A percentile compares a stretch with the other conserved stretches of the same genome.
phyloP scores from a whole-genome alignment of 371 early-diverging fungal genomes.

The Mucor sp. region DNA sequence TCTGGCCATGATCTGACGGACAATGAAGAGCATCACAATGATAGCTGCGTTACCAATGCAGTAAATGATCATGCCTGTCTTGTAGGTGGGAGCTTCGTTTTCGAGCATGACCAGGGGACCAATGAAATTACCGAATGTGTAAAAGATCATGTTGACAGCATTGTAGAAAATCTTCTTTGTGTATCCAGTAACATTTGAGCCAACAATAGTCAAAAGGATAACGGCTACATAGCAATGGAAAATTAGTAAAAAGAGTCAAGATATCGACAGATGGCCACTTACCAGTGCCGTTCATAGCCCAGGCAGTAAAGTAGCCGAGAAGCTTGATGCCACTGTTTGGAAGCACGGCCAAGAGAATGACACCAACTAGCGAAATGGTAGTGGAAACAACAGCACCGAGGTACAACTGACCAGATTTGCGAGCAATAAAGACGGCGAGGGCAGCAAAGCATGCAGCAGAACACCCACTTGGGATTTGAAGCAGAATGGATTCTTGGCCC shows the following conservation, averaged over 20 bases:
- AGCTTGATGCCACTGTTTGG: constrained; percentile 29
- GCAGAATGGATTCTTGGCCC: constrained; percentile 31
- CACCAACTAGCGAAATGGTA: constrained; percentile 23
- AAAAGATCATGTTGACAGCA: constrained; percentile 25
- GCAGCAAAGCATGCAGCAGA: constrained; percentile 18
- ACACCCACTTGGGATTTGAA: constrained; percentile 34
- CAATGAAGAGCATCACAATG: constrained; percentile 22
- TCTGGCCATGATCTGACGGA: constrained; percentile 23
- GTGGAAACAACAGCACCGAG: constrained; percentile 19
- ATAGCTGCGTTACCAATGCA: constrained; percentile 30
- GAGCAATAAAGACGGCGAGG: constrained; percentile 17
- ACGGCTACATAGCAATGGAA: constrained; percentile 1
- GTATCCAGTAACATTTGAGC: constrained; percentile 42
- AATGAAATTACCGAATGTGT: constrained; percentile 34
- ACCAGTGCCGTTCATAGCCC: constrained; percentile 25
- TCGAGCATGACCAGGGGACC: constrained; percentile 38
- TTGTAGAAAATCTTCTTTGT: constrained; percentile 44
- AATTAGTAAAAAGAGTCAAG: neutral
- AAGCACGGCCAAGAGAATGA: constrained; percentile 26
- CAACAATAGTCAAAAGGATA: constrained; percentile 28
- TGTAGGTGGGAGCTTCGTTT: constrained; percentile 27
- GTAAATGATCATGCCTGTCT: constrained; percentile 35
- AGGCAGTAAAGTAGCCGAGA: constrained; percentile 33
- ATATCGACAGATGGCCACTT: neutral
- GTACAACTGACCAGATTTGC: constrained; percentile 21